Evolutionary conservation across 1,139 yeast genomes (phyloP), one percentile per base, ranked within the genome.

Genomic region (Martiniozyma asiatica): DNA sequence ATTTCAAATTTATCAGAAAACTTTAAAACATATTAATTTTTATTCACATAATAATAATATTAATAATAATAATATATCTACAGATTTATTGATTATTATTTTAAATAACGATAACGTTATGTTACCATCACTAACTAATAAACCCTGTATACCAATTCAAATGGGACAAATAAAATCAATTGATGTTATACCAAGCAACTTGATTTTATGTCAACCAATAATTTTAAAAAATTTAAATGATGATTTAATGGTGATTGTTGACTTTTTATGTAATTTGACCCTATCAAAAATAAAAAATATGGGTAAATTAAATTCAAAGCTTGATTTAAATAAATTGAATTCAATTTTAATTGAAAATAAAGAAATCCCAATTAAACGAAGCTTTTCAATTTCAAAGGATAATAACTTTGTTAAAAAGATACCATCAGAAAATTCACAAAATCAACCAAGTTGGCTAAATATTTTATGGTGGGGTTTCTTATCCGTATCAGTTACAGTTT

Each of bases 161-260:
- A 32, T 46, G 8, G 25, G 25, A 6, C 15, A 26, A 13, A 29
- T 12, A 26, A 30, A 4, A 15, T 13, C 30, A 32, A 18, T 14
- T 11, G 33, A 30, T 11, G 32, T 30, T n/a, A 11, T 10, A 12
- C 25, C 25, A 16, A 22, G n/a, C 3, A 23, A 30, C 22, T 22
- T 30, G 11, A 22, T 25, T 10, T 14, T 53, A n/a, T 51, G 56
- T 34, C 46, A 56, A 25, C 55, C 58, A 6, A 48, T 73, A 14
- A 52, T 53, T 24, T 54, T 89, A 36, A 59, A 64, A 22, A 65
- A 60, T 30, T 60, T 87, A 34, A 94, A 87, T 48, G 75, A 87
- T 34, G 95, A 87, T 43, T 34, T 53, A 21, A 44, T 51, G 38
- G 33, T 33, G 1, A 36, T 53, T 28, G 47, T 53, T 29, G 49